These are phyloP conservation scores for Irpex sp. DNA, from an alignment of 1,284 basidiomycete genomes.

Conservation along the genomic window DNA sequence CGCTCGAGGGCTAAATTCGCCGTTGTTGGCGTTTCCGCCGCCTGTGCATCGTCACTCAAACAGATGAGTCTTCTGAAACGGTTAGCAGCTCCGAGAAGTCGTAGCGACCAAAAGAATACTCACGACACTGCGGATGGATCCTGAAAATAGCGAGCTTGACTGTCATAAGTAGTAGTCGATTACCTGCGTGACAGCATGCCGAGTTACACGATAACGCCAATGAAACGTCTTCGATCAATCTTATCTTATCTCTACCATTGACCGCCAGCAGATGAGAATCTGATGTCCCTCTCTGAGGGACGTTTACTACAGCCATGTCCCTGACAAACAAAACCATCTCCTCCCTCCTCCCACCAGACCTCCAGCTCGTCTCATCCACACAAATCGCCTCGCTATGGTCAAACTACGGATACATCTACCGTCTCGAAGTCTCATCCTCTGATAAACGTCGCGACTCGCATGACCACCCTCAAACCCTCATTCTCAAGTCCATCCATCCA, in stretches of 20 bases:
- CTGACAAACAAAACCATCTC: neutral
- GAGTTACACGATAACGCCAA: too few relatives aligned
- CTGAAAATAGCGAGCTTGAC: too few relatives aligned
- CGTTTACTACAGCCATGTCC: neutral
- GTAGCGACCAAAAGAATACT: too few relatives aligned
- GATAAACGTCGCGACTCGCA: neutral
- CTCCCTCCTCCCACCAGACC: constrained; percentile 9
- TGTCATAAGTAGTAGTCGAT: too few relatives aligned
- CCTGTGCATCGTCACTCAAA: too few relatives aligned
- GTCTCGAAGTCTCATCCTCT: constrained; percentile 9
- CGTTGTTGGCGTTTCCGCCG: too few relatives aligned
- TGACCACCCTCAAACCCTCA: constrained; percentile 8
- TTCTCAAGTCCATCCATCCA: constrained; percentile 19
- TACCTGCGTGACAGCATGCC: too few relatives aligned
- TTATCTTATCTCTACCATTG: neutral
- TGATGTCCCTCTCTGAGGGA: neutral
- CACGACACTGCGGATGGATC: too few relatives aligned
- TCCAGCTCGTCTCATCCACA: constrained; percentile 6
- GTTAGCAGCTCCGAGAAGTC: too few relatives aligned
- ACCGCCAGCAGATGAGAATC: neutral
- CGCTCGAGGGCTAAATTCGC: too few relatives aligned
- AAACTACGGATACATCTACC: constrained; percentile 17
- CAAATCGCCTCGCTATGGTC: constrained; percentile 19
- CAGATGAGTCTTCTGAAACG: too few relatives aligned
- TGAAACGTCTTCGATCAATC: neutral